phyloP scores from a whole-genome alignment of 2,329 filamentous ascomycete genomes.

The Phialemoniopsis sp. region DNA sequence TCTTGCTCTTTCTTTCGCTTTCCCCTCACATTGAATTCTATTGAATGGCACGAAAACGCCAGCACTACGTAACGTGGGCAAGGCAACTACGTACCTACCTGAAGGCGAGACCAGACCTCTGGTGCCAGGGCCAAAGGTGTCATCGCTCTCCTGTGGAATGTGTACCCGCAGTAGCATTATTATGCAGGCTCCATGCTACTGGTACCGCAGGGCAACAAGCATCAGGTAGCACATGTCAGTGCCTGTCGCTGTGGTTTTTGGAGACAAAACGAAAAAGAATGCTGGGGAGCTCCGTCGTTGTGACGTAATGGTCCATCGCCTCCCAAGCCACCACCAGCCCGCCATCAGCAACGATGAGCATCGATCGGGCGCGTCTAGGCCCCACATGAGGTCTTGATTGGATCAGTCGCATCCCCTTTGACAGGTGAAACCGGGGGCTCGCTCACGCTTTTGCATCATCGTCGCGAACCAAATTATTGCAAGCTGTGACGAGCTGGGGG shows the following conservation, averaged over 20 bases:
- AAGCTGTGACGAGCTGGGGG: neutral
- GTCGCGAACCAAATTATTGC: neutral
- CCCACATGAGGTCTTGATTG: neutral
- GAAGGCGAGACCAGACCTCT: too few species aligned
- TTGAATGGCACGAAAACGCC: too few species aligned
- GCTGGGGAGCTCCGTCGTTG: neutral
- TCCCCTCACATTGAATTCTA: neutral
- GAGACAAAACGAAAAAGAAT: neutral
- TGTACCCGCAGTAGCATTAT: neutral
- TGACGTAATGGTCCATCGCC: conserved; percentile 1
- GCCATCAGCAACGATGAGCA: conserved; percentile 1
- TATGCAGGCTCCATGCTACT: neutral
- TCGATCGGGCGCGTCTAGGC: neutral
- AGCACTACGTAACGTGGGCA: too few species aligned
- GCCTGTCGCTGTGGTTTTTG: neutral
- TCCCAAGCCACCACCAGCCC: neutral
- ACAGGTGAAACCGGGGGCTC: neutral
- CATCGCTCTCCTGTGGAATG: too few species aligned
- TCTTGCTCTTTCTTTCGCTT: too few species aligned
- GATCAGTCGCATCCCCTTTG: neutral
- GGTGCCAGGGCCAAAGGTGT: too few species aligned
- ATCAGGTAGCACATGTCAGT: neutral
- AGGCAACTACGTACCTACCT: too few species aligned
- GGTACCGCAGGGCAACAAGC: neutral
- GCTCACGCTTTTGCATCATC: neutral